phyloP scores from a whole-genome alignment of 805 yeast species.

The Yamadazyma scolyti region DNA sequence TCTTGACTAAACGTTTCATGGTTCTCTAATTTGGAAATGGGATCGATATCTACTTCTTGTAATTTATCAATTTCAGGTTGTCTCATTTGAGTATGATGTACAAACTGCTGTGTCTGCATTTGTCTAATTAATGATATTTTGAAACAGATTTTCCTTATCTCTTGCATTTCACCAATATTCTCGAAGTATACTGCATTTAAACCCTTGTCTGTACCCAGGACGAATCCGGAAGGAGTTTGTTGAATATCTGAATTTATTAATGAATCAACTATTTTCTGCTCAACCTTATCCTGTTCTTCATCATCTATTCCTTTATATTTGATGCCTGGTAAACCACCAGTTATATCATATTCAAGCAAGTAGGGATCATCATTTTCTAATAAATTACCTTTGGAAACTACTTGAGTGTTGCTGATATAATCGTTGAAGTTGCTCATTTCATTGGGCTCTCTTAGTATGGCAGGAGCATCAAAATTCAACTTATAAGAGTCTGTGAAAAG shows the following conservation, averaged over 20 bases:
- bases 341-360: constrained; percentile 77
- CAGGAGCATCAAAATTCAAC: constrained; percentile 65
- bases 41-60: constrained; percentile 73
- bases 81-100: constrained; percentile 70
- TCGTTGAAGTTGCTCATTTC: constrained; percentile 63
- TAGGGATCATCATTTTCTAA: constrained; percentile 60
- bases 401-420: constrained; percentile 38
- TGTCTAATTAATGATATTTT: constrained; percentile 84
- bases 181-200: constrained; percentile 55
- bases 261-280: constrained; percentile 32
- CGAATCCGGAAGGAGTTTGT: constrained; percentile 25
- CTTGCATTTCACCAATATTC: constrained; percentile 79
- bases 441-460: constrained; percentile 59
- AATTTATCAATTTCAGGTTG: constrained; percentile 64
- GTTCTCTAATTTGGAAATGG: constrained; percentile 68
- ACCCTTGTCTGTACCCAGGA: constrained; percentile 46
- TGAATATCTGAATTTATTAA: constrained; percentile 18
- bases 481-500: constrained; percentile 49
- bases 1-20: constrained; percentile 61
- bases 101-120: constrained; percentile 79
- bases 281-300: constrained; percentile 35
- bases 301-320: constrained; percentile 49
- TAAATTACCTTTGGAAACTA: constrained; percentile 40
- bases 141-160: constrained; percentile 81
- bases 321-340: constrained; percentile 74